Evolutionary conservation across 2,329 filamentous ascomycete species (phyloP), one percentile per base, ranked within the genome.

Genomic region (Fusarium zealandicum): DNA sequence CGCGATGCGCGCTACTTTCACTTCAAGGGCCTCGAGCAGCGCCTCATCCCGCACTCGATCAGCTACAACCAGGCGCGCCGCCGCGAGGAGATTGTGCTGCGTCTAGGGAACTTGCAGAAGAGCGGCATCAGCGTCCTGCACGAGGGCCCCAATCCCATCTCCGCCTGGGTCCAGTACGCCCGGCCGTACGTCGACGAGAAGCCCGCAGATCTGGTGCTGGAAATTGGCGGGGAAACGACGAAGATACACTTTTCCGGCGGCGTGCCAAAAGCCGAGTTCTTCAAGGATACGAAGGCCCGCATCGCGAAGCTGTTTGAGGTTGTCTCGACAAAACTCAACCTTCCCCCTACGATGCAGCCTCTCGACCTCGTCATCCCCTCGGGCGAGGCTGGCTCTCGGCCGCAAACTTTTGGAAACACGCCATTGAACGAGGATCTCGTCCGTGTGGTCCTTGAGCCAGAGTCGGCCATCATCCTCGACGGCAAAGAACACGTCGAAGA

Each of bases 1-100:
- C 83, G 90, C 33, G 93, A 98, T 72, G 95, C 91, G 58, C 87
- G 90, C 45, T 98, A 97, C 73, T 97, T 93, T 73, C 92, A 96
- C 71, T 87, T 98, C 65, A 93, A 93, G 69, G 92, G 92, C 0
- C 77, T 97, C 0, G 93, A 98, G 75, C 93, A 98, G 74, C 87
- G 86, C 60, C 79, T 98, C 10, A 89, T 97, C 36, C 85, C 90
- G 1, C 90, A 93, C 72, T 73, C 84, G 22, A 89, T 93, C 55
- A 85, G 81, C 44, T 92, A 86, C 73, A 96, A 97, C 67, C 82
- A 90, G 30, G 76, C 82, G 13, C 82, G 89, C 3, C 78, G 82
- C 13, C 83, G 83, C 41, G 80, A 84, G 4, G 93, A 98, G 74
- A 96, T 98, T 14, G 76, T 86, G 5, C 79, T 98, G 27, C 83